Evolutionary conservation across 78 protist species (phyloP).

Genomic region (Monosiga brevicollis): DNA sequence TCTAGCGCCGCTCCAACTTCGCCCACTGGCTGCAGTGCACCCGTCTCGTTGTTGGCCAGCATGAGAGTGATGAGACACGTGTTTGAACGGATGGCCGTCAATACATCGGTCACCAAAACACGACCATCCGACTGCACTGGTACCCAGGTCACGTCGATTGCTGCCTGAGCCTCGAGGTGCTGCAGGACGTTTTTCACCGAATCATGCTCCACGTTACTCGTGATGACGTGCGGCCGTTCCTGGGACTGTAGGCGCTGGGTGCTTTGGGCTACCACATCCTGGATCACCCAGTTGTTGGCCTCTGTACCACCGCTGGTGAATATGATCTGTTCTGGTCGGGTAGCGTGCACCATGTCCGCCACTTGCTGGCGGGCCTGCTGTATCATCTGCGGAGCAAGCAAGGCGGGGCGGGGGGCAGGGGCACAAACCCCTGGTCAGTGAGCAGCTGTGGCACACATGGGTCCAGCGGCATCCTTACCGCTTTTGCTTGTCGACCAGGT

Average conservation of each 20-base stretch:
- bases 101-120: background rate
- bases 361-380: background rate
- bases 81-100: background rate
- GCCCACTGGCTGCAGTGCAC: constrained; percentile 8
- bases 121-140: background rate
- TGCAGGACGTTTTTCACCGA: background rate
- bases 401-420: background rate
- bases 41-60: constrained; percentile 48
- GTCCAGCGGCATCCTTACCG: background rate
- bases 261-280: background rate
- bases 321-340: background rate
- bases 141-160: background rate
- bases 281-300: constrained; percentile 24
- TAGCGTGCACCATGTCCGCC: constrained; percentile 4
- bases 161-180: background rate
- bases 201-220: background rate
- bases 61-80: constrained; percentile 16
- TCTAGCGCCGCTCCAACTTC: background rate
- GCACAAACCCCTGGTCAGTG: background rate
- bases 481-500: background rate
- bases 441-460: background rate
- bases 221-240: background rate
- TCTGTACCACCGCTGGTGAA: constrained; percentile 41
- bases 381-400: background rate
- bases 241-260: background rate